phyloP scores from a whole-genome alignment of 2,329 filamentous ascomycete species.

The Neonectria faginata region DNA sequence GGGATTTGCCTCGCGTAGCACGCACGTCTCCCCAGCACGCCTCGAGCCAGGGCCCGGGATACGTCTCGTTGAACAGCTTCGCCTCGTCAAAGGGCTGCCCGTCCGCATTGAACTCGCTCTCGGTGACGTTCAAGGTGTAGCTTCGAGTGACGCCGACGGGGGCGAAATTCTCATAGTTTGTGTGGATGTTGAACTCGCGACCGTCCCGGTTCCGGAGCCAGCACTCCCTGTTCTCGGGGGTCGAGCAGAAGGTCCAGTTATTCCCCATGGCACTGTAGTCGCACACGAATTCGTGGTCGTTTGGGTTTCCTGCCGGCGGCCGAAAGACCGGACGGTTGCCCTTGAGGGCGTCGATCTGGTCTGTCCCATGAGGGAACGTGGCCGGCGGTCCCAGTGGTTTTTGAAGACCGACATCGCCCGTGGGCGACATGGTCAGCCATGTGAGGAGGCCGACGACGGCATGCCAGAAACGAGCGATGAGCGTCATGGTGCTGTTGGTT shows the following conservation, averaged over 20 bases:
- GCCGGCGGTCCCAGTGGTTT: conserved; percentile 27
- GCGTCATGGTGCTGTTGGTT: conserved; percentile 29
- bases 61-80: conserved; percentile 43
- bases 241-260: conserved; percentile 42
- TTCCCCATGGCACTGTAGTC: conserved; percentile 44
- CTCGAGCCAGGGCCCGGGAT: conserved; percentile 46
- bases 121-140: conserved; percentile 38
- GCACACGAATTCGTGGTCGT: conserved; percentile 39
- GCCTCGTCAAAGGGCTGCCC: conserved; percentile 36
- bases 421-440: conserved; percentile 38
- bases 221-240: conserved; percentile 40
- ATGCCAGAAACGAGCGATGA: conserved; percentile 37
- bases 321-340: conserved; percentile 26
- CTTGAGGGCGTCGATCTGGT: too few species aligned
- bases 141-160: conserved; percentile 37
- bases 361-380: too few species aligned
- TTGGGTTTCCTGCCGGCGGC: conserved; percentile 24
- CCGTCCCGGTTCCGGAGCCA: conserved; percentile 43
- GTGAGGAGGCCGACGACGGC: conserved; percentile 32
- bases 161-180: conserved; percentile 43
- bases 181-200: conserved; percentile 42
- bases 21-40: conserved; percentile 47
- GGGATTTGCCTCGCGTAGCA: not conserved
- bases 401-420: conserved; percentile 20
- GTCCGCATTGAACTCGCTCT: conserved; percentile 38